These are phyloP conservation scores for Bipolaris zeicola DNA, from an alignment of 2,329 filamentous ascomycete genomes.

Conservation along the genomic window DNA sequence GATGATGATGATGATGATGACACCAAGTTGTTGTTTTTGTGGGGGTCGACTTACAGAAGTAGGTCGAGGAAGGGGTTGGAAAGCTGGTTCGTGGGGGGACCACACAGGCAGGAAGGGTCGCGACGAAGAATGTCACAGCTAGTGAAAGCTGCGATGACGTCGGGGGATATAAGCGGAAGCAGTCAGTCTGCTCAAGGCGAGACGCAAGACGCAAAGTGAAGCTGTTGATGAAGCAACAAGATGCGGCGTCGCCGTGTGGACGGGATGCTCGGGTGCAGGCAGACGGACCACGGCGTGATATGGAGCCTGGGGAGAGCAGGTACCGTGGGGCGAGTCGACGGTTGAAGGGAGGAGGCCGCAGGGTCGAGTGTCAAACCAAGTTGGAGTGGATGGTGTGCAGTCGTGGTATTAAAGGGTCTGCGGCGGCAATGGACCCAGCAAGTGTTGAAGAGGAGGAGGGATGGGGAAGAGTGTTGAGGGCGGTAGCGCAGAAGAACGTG, in stretches of 20 bases:
- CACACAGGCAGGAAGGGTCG: slow-evolving; percentile 4
- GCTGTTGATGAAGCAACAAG: slow-evolving; percentile 23
- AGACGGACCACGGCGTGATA: slow-evolving; percentile 7
- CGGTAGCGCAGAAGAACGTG: slow-evolving; percentile 38
- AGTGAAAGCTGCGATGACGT: slow-evolving; percentile 45
- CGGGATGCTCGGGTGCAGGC: slow-evolving; percentile 38
- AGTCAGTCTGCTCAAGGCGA: slow-evolving; percentile 19
- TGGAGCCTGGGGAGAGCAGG: slow-evolving; percentile 20
- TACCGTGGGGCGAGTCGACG: slow-evolving; percentile 26
- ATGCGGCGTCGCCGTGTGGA: slow-evolving; percentile 20
- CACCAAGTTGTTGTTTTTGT: neutral
- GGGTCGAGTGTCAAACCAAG: slow-evolving; percentile 22
- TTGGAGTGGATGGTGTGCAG: slow-evolving; percentile 21
- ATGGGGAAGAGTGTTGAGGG: slow-evolving; percentile 41
- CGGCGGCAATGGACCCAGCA: slow-evolving; percentile 44
- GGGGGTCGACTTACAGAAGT: slow-evolving; percentile 21
- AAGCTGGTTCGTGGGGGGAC: slow-evolving; percentile 21
- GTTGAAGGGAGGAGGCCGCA: slow-evolving; percentile 19
- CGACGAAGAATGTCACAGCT: slow-evolving; percentile 30
- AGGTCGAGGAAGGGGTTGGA: slow-evolving; percentile 23
- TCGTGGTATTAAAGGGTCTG: slow-evolving; percentile 36
- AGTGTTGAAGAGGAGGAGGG: slow-evolving; percentile 34
- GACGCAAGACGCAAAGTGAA: slow-evolving; percentile 19
- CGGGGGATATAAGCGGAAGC: slow-evolving; percentile 28
- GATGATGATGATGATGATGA: slow-evolving; percentile 1